A percentile compares a stretch with the other conserved stretches of the same genome.
Conservation (phyloP, 2,329 filamentous ascomycete species). For the Tolypocladium endophyticum region DNA sequence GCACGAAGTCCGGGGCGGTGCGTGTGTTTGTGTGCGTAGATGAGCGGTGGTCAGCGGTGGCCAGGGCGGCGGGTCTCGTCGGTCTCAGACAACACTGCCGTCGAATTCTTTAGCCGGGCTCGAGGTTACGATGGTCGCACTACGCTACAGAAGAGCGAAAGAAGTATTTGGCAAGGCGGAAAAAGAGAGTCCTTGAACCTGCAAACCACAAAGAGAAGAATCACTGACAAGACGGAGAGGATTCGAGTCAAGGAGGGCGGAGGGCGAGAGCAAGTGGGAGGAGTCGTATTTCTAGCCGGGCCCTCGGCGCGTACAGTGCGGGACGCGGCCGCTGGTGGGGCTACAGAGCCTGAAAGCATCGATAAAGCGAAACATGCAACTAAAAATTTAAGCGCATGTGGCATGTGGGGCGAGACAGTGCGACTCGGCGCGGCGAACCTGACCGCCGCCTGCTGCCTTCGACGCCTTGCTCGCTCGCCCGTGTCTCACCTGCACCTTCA, state of each 20-base stretch:
- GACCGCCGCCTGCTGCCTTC: neutral
- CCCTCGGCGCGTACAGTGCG: conserved; percentile 2
- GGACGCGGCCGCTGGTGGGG: neutral
- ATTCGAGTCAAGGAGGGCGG: conserved; percentile 1
- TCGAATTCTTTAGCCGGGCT: neutral
- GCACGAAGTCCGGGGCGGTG: conserved; percentile 13
- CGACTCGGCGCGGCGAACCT: neutral
- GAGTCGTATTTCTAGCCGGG: conserved; percentile 8
- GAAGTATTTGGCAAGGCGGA: neutral
- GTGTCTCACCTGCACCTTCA: neutral
- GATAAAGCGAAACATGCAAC: conserved; percentile 1
- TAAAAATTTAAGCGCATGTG: conserved; percentile 3
- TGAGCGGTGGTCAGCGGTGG: neutral
- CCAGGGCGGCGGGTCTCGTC: neutral
- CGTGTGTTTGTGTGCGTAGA: conserved; percentile 12
- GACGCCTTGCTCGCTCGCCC: neutral
- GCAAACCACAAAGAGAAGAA: no score
- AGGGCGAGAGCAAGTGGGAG: neutral
- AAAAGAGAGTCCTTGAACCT: neutral
- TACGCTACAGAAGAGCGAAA: neutral
- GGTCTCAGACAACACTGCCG: neutral
- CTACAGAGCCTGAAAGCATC: conserved; percentile 1
- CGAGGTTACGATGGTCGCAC: neutral
- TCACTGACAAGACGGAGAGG: no score
- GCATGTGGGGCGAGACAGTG: conserved; percentile 4